Evolutionary conservation across 805 yeast species (phyloP).

Genomic region (Pichia thaimueangensis): DNA sequence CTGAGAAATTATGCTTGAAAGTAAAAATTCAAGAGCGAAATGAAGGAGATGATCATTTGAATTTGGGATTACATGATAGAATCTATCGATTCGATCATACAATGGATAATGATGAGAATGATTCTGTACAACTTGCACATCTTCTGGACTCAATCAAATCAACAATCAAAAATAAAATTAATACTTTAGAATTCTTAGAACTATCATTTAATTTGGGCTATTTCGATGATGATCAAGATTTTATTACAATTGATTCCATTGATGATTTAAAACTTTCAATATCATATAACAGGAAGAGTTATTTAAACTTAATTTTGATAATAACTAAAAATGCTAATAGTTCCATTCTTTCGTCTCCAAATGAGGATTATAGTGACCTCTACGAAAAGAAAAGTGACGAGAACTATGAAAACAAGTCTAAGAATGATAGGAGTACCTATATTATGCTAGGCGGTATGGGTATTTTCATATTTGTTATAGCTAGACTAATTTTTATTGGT

Average conservation of each 20-base stretch:
- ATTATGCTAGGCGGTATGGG: conserved; percentile 1
- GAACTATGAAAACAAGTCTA: background rate
- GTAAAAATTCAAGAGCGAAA: conserved; percentile 21
- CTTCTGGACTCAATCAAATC: background rate
- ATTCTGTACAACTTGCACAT: background rate
- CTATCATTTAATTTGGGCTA: conserved; percentile 29
- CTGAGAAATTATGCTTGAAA: conserved; percentile 12
- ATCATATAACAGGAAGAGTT: conserved; percentile 8
- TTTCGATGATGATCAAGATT: conserved; percentile 34
- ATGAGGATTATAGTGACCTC: background rate
- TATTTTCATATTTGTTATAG: background rate
- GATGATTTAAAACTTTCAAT: conserved; percentile 29
- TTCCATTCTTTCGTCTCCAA: background rate
- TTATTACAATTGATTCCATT: conserved; percentile 29
- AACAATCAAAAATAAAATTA: conserved; percentile 12
- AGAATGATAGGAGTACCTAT: background rate
- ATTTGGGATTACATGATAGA: conserved; percentile 17
- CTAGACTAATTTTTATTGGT: background rate
- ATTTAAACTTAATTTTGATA: conserved; percentile 15
- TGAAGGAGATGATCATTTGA: conserved; percentile 10
- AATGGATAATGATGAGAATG: no score
- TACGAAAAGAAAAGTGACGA: no score
- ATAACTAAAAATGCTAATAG: background rate
- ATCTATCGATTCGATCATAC: conserved; percentile 22
- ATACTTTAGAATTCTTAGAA: background rate